Evolutionary conservation across 2,329 filamentous ascomycete species (phyloP).

Genomic region (Trichoderma gracile): DNA sequence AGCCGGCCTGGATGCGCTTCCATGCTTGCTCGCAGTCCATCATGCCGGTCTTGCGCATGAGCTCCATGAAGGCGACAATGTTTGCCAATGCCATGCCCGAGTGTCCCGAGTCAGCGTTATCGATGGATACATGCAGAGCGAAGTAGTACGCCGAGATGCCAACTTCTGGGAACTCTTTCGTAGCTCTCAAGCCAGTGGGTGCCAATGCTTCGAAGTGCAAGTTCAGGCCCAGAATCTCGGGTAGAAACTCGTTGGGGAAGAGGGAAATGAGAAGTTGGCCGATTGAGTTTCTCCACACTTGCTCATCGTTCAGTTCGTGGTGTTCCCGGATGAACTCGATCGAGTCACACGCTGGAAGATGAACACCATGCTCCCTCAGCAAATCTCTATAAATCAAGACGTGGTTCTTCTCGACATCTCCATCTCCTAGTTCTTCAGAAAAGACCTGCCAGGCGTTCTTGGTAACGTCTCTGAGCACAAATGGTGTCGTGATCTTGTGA

Average conservation of each 20-base stretch:
- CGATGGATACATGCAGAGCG: slow-evolving; percentile 52
- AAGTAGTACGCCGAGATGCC: slow-evolving; percentile 50
- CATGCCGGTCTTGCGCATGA: slow-evolving; percentile 29
- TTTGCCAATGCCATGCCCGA: slow-evolving; percentile 47
- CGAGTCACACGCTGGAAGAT: slow-evolving; percentile 19
- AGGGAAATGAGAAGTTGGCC: slow-evolving; percentile 47
- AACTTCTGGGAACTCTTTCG: slow-evolving; percentile 48
- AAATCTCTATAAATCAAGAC: slow-evolving; percentile 40
- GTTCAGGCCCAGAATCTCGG: slow-evolving; percentile 54
- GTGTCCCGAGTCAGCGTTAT: slow-evolving; percentile 52
- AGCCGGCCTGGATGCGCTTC: slow-evolving; percentile 27
- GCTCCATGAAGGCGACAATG: slow-evolving; percentile 43
- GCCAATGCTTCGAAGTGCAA: slow-evolving; percentile 49
- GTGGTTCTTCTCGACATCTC: slow-evolving; percentile 49
- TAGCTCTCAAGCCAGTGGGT: slow-evolving; percentile 28
- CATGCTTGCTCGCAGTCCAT: slow-evolving; percentile 21
- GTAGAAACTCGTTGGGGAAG: slow-evolving; percentile 50
- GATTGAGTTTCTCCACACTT: slow-evolving; percentile 46
- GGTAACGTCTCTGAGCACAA: slow-evolving; percentile 35
- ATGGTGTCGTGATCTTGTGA: slow-evolving; percentile 47
- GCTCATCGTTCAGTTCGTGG: slow-evolving; percentile 16
- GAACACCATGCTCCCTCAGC: slow-evolving; percentile 25
- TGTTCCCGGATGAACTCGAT: slow-evolving; percentile 27
- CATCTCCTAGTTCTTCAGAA: slow-evolving; percentile 53
- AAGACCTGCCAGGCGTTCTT: slow-evolving; percentile 50